Evolutionary conservation across 108 stramenopile genomes (phyloP).

Genomic region (Pseudonitzschia delicatissima): DNA sequence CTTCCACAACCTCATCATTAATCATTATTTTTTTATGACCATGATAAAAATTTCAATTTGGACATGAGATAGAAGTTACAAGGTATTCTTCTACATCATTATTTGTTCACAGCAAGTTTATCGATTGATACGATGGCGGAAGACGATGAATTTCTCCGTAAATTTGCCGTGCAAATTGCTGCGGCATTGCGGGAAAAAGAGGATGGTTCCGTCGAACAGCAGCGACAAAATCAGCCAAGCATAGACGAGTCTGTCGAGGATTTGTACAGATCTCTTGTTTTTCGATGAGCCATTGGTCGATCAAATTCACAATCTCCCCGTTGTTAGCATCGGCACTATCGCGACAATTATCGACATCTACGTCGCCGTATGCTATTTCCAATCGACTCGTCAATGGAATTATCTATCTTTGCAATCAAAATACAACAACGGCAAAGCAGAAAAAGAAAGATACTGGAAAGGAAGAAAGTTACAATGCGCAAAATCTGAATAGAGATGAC

Average conservation of each 20-base stretch:
- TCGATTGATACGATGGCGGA: too few relatives aligned
- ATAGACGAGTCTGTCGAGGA: conserved; percentile 14
- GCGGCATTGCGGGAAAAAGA: conserved; percentile 17
- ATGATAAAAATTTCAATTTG: too few relatives aligned
- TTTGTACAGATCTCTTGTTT: conserved; percentile 26
- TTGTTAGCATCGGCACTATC: conserved; percentile 17
- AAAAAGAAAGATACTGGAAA: not conserved
- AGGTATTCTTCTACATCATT: too few relatives aligned
- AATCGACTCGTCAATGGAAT: conserved; percentile 39
- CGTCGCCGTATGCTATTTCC: conserved; percentile 21
- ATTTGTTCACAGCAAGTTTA: too few relatives aligned
- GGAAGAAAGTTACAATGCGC: not conserved
- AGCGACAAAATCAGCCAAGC: not conserved
- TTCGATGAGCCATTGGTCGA: conserved; percentile 36
- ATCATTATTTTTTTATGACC: too few relatives aligned
- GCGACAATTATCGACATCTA: conserved; percentile 12
- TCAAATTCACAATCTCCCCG: conserved; percentile 14
- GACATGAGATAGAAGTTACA: too few relatives aligned
- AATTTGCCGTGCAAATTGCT: conserved; percentile 32
- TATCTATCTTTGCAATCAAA: conserved; percentile 22
- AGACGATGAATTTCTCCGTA: conserved; percentile 25
- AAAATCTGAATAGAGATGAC: not conserved
- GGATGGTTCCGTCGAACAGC: not conserved
- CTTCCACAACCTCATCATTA: too few relatives aligned
- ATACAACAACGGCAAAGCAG: not conserved